Evolutionary conservation across 208 protist species (phyloP), one percentile per base, ranked within the genome.

Genomic region (Acanthamoeba lenticulata): DNA sequence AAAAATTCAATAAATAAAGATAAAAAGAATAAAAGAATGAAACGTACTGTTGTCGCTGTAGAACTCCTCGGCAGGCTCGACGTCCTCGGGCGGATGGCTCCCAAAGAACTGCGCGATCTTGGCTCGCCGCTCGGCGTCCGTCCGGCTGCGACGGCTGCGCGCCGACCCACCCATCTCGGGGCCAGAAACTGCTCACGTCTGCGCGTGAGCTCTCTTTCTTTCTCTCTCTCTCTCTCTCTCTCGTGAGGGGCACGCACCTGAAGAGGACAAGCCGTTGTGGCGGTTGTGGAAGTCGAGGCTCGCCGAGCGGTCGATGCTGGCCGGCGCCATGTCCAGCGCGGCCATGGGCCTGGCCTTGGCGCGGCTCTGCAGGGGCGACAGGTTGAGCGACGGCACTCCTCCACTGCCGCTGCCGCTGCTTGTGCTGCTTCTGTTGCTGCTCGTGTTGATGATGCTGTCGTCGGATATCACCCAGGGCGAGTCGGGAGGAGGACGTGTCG

Each of bases 91-190:
- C n/a, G 65, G 65, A 38, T 74, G 38, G 65, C 65, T 27, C 13
- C 65, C 65, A 19, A 74, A 74, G 65, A 74, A 74, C 1, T 74
- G 65, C 24, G 65, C 29, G 65, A 74, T 74, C 65, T 74, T 74
- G 32, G 65, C 65, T 42, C 65, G n/a, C 17, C 29, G 65, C 36
- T 74, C 65, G 15, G 65, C 38, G 13, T 74, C 65, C 65, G 65
- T 74, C 36, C 17, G 29, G n/a, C 29, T 34, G n/a, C n/a, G n/a
- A 69, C 47, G 9, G 52, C 4, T 9, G 19, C 52, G 52, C 15
- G 52, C 2, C 52, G 52, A 60, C 4, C 11, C 27, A 9, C 52
- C 19, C 19, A 60, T 24, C 52, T 60, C n/a, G n/a, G n/a, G n/a
- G n/a, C n/a, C n/a, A n/a, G n/a, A n/a, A n/a, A n/a, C n/a, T n/a